Evolutionary conservation across 495 filamentous ascomycete genomes (phyloP).

Genomic region (Aspergillus affinis): DNA sequence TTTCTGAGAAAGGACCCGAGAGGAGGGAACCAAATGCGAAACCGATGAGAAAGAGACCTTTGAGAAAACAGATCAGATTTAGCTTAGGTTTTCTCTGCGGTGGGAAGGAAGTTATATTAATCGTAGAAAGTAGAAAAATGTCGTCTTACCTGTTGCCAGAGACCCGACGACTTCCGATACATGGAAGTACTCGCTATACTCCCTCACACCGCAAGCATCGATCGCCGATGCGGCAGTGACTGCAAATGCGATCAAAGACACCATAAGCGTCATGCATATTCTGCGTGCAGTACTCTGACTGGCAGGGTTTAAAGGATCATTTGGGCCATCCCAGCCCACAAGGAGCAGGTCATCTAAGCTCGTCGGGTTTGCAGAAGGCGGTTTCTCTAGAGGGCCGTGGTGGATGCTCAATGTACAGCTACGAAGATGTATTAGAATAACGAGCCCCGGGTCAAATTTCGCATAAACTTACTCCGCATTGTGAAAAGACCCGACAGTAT

Average conservation of each 20-base stretch:
- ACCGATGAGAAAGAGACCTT: conserved; percentile 34
- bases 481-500: background rate
- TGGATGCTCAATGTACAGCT: background rate
- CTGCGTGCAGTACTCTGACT: conserved; percentile 46
- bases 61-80: background rate
- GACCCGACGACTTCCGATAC: conserved; percentile 50
- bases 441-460: background rate
- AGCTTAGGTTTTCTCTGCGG: background rate
- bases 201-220: conserved; percentile 41
- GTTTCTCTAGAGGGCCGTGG: conserved; percentile 2
- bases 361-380: background rate
- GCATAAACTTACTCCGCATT: background rate
- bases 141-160: conserved; percentile 28
- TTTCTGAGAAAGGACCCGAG: conserved; percentile 54
- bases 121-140: too few relatives aligned
- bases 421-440: background rate
- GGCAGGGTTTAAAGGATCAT: conserved; percentile 55
- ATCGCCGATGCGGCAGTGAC: conserved; percentile 51
- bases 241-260: conserved; percentile 51
- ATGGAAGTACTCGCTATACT: conserved; percentile 47
- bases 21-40: conserved; percentile 53
- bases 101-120: background rate
- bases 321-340: conserved; percentile 43
- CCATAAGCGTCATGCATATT: conserved; percentile 41
- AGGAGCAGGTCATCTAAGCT: conserved; percentile 5